A percentile compares a stretch with the other conserved stretches of the same genome.
Conservation (phyloP, 441 rosid genomes). For the Pelargonium hybrid region DNA sequence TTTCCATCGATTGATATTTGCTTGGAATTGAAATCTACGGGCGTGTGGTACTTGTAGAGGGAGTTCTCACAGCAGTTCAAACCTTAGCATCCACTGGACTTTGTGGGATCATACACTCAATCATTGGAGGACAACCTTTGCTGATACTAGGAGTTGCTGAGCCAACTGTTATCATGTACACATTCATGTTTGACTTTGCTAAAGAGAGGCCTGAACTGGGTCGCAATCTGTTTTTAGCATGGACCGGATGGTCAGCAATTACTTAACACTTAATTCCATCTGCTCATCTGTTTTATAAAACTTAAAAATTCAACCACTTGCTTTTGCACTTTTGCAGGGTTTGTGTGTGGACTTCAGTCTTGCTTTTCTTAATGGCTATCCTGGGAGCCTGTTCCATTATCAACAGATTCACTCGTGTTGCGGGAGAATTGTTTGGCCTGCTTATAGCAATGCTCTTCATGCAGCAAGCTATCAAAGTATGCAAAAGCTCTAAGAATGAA, state of each 20-base stretch:
- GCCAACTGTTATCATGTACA: constrained; percentile 71
- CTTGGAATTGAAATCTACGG: not conserved
- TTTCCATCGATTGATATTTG: not conserved
- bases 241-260: constrained; percentile 41
- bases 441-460: constrained; percentile 78
- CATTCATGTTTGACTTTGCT: constrained; percentile 27
- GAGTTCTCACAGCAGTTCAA: constrained; percentile 63
- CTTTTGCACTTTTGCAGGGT: constrained; percentile 38
- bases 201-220: constrained; percentile 66
- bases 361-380: constrained; percentile 57
- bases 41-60: constrained; percentile 29
- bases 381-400: constrained; percentile 74
- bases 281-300: not conserved
- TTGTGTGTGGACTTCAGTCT: constrained; percentile 61
- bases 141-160: constrained; percentile 79
- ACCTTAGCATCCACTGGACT: constrained; percentile 68
- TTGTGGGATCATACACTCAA: constrained; percentile 60
- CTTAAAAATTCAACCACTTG: constrained; percentile 19
- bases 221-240: constrained; percentile 54
- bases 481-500: constrained; percentile 11
- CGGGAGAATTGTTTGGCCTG: constrained; percentile 76
- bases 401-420: constrained; percentile 66
- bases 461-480: constrained; percentile 74
- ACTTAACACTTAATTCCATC: constrained; percentile 10
- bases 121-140: constrained; percentile 65